Base-by-base conservation (phyloP, 2,329 filamentous ascomycete species). In the Dendrostoma leiphaemia region DNA sequence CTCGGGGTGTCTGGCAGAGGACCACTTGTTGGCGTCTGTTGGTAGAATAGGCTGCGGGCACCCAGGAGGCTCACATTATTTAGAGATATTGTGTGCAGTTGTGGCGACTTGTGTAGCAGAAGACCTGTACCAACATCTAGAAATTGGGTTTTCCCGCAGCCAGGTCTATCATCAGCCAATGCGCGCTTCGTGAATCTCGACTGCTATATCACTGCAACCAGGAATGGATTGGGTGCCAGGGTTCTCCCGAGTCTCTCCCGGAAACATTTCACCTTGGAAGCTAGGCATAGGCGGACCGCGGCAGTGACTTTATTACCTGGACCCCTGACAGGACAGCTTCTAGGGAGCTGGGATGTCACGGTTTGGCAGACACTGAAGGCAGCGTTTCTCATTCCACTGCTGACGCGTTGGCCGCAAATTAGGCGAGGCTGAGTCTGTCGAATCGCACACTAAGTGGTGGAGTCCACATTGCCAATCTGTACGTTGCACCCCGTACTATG, bases 371-470 rank as follows among this genome's bases (percentile, higher is more conserved):
- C 23, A 13, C 6, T 23, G 29, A 21, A 29, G 24, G 21, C 17
- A 32, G 44, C 19, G 32, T n/a, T 45, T 40, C 17, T 32, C 48
- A 51, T 51, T 44, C 37, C 37, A 43, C 48, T 51, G 48, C 48
- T 51, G 48, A 51, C 48, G 48, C 48, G 37, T 51, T 51, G 37
- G 21, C 48, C 37, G 29, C 28, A 34, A 26, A 51, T 32, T 34
- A 28, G 37, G 38, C 15, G 29, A 44, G 29, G 37, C 29, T 51
- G 38, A 43, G 40, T 8, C 15, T 15, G n/a, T 21, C 28, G 28
- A 46, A 32, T 23, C 28, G 44, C 15, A 46, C 15, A 46, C 15
- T 46, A 32, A 19, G 8, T 9, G 26, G 41, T 28, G 28, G 41
- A 19, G 41, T 17, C 21, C 12, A 9, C 4, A 46, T n/a, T 21